These are phyloP conservation scores for Microcos paniculata DNA, from an alignment of 345 rosid genomes.

Conservation along the genomic window DNA sequence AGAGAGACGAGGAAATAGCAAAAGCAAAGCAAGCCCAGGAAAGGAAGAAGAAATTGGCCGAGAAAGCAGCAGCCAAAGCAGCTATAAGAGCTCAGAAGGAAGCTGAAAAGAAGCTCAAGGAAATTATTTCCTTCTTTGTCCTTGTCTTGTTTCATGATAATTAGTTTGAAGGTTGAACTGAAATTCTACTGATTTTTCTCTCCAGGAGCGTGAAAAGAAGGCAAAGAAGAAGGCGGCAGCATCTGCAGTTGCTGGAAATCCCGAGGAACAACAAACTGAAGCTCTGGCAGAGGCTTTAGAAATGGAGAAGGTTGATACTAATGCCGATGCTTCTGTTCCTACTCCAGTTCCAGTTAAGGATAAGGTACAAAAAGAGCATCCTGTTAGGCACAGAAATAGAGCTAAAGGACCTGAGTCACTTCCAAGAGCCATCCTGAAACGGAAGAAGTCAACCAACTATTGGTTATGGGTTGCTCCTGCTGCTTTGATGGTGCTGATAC, in stretches of 20 bases:
- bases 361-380: constrained; percentile 44
- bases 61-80: constrained; percentile 88
- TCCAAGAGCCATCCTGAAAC: constrained; percentile 71
- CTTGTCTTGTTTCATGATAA: neutral
- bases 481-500: constrained; percentile 46
- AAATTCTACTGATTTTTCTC: neutral
- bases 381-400: constrained; percentile 50
- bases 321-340: constrained; percentile 29
- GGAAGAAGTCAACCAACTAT: constrained; percentile 70
- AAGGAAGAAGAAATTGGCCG: constrained; percentile 92
- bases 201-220: constrained; percentile 91
- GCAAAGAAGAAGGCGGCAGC: constrained; percentile 68
- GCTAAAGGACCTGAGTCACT: constrained; percentile 51
- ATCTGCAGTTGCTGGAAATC: constrained; percentile 26
- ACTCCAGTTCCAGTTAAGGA: constrained; percentile 38
- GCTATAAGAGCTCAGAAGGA: constrained; percentile 90
- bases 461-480: constrained; percentile 69
- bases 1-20: constrained; percentile 81
- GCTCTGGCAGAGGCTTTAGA: constrained; percentile 49
- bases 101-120: constrained; percentile 92
- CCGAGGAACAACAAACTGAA: constrained; percentile 49
- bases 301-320: constrained; percentile 44
- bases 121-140: constrained; percentile 26
- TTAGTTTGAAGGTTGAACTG: constrained; percentile 6
- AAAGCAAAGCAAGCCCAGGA: constrained; percentile 91